These are phyloP conservation scores for Nakaseomyces delphensis DNA, from an alignment of 1,139 yeast genomes.

Conservation along the genomic window DNA sequence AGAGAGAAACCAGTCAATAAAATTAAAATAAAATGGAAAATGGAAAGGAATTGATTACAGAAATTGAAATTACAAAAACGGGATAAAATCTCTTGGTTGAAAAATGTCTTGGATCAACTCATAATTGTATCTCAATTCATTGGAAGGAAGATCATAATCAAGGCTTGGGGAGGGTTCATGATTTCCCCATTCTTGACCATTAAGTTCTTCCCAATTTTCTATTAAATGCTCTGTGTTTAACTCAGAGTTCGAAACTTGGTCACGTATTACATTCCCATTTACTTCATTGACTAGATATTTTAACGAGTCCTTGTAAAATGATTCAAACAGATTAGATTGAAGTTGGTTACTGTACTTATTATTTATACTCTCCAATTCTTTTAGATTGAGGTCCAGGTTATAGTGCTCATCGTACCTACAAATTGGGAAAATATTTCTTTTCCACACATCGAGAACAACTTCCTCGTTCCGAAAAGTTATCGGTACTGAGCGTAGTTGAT, in stretches of 20 bases:
- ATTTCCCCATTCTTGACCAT: constrained; percentile 6
- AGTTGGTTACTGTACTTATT: neutral
- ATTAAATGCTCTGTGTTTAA: neutral
- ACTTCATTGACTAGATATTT: neutral
- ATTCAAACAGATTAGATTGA: neutral
- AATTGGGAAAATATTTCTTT: neutral
- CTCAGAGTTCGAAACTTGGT: neutral
- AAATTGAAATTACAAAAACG: neutral
- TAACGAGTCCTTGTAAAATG: neutral
- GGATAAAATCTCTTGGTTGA: constrained; percentile 22
- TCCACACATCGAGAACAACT: constrained; percentile 2
- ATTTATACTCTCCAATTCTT: neutral
- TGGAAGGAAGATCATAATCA: neutral
- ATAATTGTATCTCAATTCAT: constrained; percentile 4
- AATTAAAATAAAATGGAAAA: neutral
- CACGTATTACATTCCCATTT: neutral
- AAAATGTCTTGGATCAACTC: constrained; percentile 21
- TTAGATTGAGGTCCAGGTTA: neutral
- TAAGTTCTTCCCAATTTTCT: neutral
- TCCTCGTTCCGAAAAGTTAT: neutral
- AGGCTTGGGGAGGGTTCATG: neutral
- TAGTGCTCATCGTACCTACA: constrained; percentile 5
- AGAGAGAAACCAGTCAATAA: neutral
- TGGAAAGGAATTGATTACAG: neutral
- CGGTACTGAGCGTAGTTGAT: constrained; percentile 7